Conservation (phyloP, 306 rosid genomes). For the Glycine tomentella region DNA sequence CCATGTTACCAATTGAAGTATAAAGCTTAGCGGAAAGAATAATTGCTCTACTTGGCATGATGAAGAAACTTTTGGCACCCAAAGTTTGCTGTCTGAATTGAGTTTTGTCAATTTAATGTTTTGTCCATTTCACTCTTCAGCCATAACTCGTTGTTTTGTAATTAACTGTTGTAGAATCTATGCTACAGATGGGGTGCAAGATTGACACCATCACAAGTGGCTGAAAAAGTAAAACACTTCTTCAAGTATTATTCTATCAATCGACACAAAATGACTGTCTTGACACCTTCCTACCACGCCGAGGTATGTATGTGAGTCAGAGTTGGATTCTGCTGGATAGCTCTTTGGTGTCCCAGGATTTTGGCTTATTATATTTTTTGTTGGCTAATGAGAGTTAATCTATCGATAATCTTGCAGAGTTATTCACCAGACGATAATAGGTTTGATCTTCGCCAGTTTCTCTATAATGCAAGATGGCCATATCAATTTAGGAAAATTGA, state of each 20-base stretch:
- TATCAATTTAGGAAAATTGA: conserved; percentile 91
- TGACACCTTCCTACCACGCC: conserved; percentile 96
- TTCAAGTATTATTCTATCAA: conserved; percentile 95
- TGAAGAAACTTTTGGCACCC: not conserved
- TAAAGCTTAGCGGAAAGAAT: conserved; percentile 9
- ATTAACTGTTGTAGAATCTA: conserved; percentile 69
- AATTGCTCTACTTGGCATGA: not conserved
- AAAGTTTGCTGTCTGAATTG: not conserved
- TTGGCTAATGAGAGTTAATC: conserved; percentile 36
- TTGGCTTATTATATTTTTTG: not conserved
- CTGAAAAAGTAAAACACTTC: conserved; percentile 92
- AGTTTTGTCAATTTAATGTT: conserved; percentile 2
- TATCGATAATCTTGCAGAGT: conserved; percentile 63
- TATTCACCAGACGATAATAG: conserved; percentile 96
- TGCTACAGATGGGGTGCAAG: conserved; percentile 86
- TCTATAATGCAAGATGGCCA: conserved; percentile 92
- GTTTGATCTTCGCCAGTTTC: conserved; percentile 90
- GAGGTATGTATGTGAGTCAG: conserved; percentile 62
- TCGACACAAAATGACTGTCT: conserved; percentile 90
- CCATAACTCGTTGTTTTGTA: not conserved
- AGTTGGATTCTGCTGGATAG: not conserved
- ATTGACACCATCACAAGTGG: conserved; percentile 87
- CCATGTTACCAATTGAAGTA: not conserved
- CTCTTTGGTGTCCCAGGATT: conserved; percentile 9
- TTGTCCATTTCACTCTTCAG: no score